A percentile compares a stretch with the other conserved stretches of the same genome.
Evolutionary conservation across 768 basidiomycete genomes (phyloP).

Genomic region (Lactifluus volemus): DNA sequence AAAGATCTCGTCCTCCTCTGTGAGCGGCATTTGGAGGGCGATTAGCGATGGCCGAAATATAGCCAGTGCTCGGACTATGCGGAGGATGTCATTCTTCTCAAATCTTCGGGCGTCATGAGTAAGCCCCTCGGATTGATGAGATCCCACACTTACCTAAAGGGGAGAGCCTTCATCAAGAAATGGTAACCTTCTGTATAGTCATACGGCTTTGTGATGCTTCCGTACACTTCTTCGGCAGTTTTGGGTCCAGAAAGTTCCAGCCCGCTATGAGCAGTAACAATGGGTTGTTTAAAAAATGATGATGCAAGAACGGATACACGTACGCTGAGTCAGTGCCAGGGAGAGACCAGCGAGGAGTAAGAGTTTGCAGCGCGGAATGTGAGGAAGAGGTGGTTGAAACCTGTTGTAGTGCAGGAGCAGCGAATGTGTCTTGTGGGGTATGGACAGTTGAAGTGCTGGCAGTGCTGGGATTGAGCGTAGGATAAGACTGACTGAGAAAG

Average conservation of each 20-base stretch:
- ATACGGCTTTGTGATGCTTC: conserved; percentile 65
- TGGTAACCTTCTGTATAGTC: conserved; percentile 97
- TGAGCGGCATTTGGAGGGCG: conserved; percentile 95
- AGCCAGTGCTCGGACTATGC: conserved; percentile 89
- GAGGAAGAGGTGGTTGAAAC: background rate
- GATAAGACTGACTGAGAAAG: conserved; percentile 9
- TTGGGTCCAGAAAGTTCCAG: conserved; percentile 18
- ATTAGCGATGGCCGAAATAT: conserved; percentile 96
- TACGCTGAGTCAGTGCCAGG: conserved; percentile 16
- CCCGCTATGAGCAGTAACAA: conserved; percentile 6
- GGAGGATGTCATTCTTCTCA: conserved; percentile 92
- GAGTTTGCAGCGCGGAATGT: conserved; percentile 8
- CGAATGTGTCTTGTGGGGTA: conserved; percentile 1
- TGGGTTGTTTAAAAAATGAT: no score
- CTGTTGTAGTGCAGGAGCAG: background rate
- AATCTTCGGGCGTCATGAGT: conserved; percentile 42
- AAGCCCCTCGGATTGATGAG: no score
- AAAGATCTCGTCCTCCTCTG: conserved; percentile 93
- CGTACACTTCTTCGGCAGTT: conserved; percentile 40
- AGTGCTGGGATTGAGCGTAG: conserved; percentile 5
- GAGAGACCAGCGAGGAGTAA: conserved; percentile 18
- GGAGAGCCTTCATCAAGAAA: conserved; percentile 90
- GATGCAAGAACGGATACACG: background rate
- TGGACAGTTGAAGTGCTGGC: background rate
- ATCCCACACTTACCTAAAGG: conserved; percentile 54